These are phyloP conservation scores for Ophiostoma triangulosporum DNA, from an alignment of 2,329 filamentous ascomycete genomes.

Conservation along the genomic window DNA sequence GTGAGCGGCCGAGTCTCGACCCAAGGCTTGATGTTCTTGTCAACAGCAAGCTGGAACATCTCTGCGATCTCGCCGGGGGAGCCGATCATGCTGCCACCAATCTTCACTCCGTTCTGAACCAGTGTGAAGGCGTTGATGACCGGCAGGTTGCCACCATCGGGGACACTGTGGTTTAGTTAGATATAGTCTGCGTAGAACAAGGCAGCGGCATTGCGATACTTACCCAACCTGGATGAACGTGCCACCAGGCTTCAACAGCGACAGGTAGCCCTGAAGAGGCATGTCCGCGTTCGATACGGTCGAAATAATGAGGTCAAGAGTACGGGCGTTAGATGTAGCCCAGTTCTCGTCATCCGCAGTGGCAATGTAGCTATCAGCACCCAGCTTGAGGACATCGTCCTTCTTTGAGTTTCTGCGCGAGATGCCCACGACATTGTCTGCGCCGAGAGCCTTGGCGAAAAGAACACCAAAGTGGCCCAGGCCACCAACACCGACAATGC, in stretches of 20 bases:
- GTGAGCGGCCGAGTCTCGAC: constrained; percentile 41
- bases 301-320: constrained; percentile 43
- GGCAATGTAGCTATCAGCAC: constrained; percentile 16
- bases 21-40: constrained; percentile 45
- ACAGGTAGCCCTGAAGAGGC: constrained; percentile 49
- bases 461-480: constrained; percentile 14
- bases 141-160: constrained; percentile 37
- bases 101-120: constrained; percentile 39
- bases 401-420: constrained; percentile 10
- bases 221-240: constrained; percentile 50
- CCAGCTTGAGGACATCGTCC: constrained; percentile 10
- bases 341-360: constrained; percentile 39
- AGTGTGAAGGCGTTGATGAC: constrained; percentile 41
- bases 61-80: constrained; percentile 44
- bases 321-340: constrained; percentile 34
- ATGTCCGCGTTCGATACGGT: constrained; percentile 42
- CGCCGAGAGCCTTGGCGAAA: constrained; percentile 13
- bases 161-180: constrained; percentile 19
- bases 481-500: constrained; percentile 14
- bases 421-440: constrained; percentile 13
- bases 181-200: no score
- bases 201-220: no score
- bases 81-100: constrained; percentile 35
- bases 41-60: constrained; percentile 46
- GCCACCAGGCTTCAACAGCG: constrained; percentile 53